Evolutionary conservation across 495 filamentous ascomycete species (phyloP).

Genomic region (Coniosporium apollinis): DNA sequence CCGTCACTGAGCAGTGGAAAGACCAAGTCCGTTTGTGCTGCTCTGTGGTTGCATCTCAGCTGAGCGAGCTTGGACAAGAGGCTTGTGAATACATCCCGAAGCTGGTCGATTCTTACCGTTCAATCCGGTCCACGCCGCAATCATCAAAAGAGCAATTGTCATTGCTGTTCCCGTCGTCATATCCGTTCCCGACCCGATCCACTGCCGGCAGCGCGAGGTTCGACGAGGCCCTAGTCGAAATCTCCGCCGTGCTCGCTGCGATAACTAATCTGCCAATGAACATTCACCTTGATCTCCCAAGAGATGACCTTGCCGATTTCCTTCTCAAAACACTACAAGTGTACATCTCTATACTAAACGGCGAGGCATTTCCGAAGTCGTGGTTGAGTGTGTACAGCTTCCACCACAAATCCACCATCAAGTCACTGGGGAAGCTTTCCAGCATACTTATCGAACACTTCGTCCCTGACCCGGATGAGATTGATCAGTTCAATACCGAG

Average conservation of each 20-base stretch:
- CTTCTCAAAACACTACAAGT: constrained; percentile 62
- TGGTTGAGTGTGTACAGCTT: constrained; percentile 94
- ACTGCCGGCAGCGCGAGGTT: constrained; percentile 47
- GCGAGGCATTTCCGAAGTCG: constrained; percentile 72
- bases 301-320: constrained; percentile 57
- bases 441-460: constrained; percentile 60
- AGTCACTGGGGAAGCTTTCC: constrained; percentile 69
- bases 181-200: constrained; percentile 68
- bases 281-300: constrained; percentile 51
- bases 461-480: constrained; percentile 77
- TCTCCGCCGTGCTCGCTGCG: constrained; percentile 73
- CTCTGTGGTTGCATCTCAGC: constrained; percentile 72
- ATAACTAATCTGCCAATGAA: constrained; percentile 53
- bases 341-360: constrained; percentile 73
- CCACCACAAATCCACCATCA: constrained; percentile 83
- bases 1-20: constrained; percentile 70
- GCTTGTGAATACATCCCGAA: constrained; percentile 80
- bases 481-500: constrained; percentile 80
- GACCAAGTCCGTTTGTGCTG: constrained; percentile 87
- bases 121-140: constrained; percentile 46
- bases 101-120: constrained; percentile 74
- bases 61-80: constrained; percentile 59
- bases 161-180: constrained; percentile 73
- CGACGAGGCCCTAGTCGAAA: constrained; percentile 79
- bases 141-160: constrained; percentile 55